Base-by-base conservation (phyloP, 1,284 basidiomycete genomes). In the Ceratobasidium sp. region DNA sequence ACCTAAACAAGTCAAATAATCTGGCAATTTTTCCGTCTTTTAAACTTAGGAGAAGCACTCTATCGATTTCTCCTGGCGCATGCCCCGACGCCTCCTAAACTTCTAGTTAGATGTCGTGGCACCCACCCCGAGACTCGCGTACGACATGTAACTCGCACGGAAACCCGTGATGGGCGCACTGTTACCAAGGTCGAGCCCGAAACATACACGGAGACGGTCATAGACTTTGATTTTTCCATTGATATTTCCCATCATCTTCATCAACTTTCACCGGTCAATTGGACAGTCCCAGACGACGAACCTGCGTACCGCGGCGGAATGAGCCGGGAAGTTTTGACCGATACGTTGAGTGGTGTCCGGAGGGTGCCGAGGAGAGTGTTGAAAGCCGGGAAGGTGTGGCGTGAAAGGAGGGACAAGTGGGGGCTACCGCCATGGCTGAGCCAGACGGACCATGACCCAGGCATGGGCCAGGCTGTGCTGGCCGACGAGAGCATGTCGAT, bases 21-120 rank as follows among this genome's bases (percentile, higher is more conserved):
- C n/a, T n/a, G 14, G 41, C 37, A 22, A 13, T n/a, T 22, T 13
- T 61, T 19, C 37, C 11, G 19, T 13, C 7, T 41, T 24, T 39
- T 49, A 22, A 29, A 75, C 14, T 14, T 75, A 90, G 89, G 90
- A 63, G 90, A 92, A 80, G 90, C 90, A 0, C 83, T 92, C 8
- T 91, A 91, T 79, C 87, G 90, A 58, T 92, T 92, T 81, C 82
- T 92, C 6, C 84, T 92, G 16, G 84, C 85, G 1, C 88, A 90
- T 62, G 84, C 88, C 1, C 80, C 81, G 34, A 81, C 78, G 3
- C 83, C 81, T 1, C 91, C 91, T 4, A 82, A 79, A 16, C 84
- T 88, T 76, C 80, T 83, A 48, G 78, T 92, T 6, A 86, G 85
- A 56, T 86, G 87, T 77, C 81, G 81, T 19, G 91, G 91, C 1